Conservation (phyloP, 805 yeast genomes). For the Pichia nakasei region DNA sequence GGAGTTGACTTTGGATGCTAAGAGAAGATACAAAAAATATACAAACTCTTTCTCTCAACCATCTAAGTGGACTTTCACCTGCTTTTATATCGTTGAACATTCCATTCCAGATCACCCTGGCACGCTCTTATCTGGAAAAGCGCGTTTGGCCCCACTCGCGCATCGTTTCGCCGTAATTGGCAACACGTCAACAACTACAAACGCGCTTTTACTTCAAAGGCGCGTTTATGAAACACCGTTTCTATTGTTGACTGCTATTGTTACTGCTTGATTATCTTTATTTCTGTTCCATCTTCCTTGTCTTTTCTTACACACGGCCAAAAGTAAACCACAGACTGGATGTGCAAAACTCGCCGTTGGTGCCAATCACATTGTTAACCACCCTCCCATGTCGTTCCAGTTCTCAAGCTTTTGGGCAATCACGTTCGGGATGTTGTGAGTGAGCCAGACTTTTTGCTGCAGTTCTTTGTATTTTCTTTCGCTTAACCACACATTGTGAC, state of each 20-base stretch:
- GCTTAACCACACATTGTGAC: constrained; percentile 63
- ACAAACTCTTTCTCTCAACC: background rate
- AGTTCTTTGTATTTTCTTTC: constrained; percentile 55
- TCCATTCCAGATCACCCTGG: no score
- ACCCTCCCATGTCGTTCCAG: constrained; percentile 82
- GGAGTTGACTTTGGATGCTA: constrained; percentile 1
- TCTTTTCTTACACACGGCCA: no score
- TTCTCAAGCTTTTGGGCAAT: constrained; percentile 77
- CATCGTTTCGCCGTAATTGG: no score
- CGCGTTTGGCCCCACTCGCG: no score
- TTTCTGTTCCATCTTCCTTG: no score
- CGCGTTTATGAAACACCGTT: no score
- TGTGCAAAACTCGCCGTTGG: background rate
- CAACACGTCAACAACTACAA: no score
- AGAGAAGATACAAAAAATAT: constrained; percentile 1
- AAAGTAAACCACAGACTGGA: background rate
- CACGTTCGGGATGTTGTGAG: constrained; percentile 65
- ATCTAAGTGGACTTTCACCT: no score
- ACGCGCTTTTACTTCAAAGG: no score
- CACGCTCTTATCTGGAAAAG: no score
- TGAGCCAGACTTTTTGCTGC: constrained; percentile 62
- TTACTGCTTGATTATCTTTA: no score
- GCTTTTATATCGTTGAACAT: no score
- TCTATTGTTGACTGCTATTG: background rate
- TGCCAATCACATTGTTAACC: constrained; percentile 64